These are phyloP conservation scores for Ambrosia hybrid DNA, from an alignment of 140 eudicot species.

Conservation along the genomic window DNA sequence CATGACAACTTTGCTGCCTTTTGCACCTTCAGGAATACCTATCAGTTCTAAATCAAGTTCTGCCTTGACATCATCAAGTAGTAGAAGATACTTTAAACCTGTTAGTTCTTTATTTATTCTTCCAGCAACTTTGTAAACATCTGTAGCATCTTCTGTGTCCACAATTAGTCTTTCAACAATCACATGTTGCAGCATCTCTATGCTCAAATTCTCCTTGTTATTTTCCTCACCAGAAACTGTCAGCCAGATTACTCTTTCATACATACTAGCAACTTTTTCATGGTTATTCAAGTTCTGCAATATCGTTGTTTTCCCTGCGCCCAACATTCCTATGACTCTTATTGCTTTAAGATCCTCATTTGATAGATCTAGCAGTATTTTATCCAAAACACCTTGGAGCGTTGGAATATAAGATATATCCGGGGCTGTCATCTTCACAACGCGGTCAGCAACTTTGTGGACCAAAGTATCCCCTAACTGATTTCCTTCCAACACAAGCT, in stretches of 20 bases:
- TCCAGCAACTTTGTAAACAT: slow-evolving; percentile 1
- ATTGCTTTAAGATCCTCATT: slow-evolving; percentile 20
- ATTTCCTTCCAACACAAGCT: not conserved
- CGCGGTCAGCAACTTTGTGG: slow-evolving; percentile 23
- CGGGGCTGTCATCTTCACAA: slow-evolving; percentile 14
- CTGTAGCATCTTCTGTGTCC: slow-evolving; percentile 16
- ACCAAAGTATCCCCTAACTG: slow-evolving; percentile 23
- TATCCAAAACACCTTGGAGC: slow-evolving; percentile 18
- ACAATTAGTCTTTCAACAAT: slow-evolving; percentile 24
- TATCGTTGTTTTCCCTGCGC: slow-evolving; percentile 26
- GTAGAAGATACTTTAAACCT: slow-evolving; percentile 30
- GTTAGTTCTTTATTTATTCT: slow-evolving; percentile 20
- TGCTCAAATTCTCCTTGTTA: slow-evolving; percentile 30
- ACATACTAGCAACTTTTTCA: slow-evolving; percentile 19
- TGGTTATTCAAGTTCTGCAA: slow-evolving; percentile 29
- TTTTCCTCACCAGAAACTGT: slow-evolving; percentile 27
- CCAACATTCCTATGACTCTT: slow-evolving; percentile 23
- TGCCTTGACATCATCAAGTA: slow-evolving; percentile 36
- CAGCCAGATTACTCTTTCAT: slow-evolving; percentile 26
- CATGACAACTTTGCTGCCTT: slow-evolving; percentile 36
- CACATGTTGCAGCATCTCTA: slow-evolving; percentile 19
- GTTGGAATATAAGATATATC: slow-evolving; percentile 25
- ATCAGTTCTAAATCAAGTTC: slow-evolving; percentile 24
- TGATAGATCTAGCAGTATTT: slow-evolving; percentile 5
- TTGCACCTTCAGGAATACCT: slow-evolving; percentile 28